Conservation (phyloP, 306 rosid genomes). For the Benincasa hispida region DNA sequence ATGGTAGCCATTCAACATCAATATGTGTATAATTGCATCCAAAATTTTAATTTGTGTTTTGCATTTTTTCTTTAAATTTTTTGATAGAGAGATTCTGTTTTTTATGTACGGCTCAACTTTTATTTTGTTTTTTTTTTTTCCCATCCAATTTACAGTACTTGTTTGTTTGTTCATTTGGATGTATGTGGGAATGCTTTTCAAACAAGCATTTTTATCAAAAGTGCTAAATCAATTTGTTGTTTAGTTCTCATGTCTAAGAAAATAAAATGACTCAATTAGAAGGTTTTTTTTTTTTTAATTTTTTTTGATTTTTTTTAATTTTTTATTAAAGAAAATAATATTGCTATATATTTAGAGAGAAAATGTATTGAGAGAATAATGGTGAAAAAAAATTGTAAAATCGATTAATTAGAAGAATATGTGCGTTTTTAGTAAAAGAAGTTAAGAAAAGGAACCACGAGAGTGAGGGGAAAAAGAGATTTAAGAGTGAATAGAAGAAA, state of each 20-base stretch:
- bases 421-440: too few species aligned
- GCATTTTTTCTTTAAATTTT: not conserved
- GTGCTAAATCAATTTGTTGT: not conserved
- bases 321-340: too few species aligned
- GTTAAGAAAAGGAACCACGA: too few species aligned
- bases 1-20: not conserved
- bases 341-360: not conserved
- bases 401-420: not conserved
- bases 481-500: too few species aligned
- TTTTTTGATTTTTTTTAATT: too few species aligned
- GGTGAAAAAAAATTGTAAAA: not conserved
- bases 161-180: not conserved
- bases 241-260: not conserved
- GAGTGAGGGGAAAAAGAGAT: too few species aligned
- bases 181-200: not conserved
- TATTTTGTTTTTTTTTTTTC: not conserved
- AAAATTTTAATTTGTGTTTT: not conserved
- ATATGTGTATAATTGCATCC: not conserved
- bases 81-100: not conserved
- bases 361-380: not conserved
- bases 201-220: not conserved
- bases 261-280: not conserved
- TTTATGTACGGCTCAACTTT: not conserved
- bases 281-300: not conserved
- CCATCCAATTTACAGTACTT: not conserved